A percentile compares a stretch with the other conserved stretches of the same genome.
These are phyloP conservation scores for Penicillium sp. DNA, from an alignment of 2,329 filamentous ascomycete genomes.

Conservation along the genomic window DNA sequence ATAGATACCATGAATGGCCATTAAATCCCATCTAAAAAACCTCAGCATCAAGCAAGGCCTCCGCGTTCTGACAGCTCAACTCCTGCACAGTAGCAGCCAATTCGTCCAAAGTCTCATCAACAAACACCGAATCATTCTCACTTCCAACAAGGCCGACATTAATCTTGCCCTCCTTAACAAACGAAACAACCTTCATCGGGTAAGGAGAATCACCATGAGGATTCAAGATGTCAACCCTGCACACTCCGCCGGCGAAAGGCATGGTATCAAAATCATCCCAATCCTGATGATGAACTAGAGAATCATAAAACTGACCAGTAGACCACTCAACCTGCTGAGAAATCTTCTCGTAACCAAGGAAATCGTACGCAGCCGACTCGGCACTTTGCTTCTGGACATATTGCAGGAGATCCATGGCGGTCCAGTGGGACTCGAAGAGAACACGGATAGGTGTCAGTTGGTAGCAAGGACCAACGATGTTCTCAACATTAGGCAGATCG, in stretches of 20 bases:
- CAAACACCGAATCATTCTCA: conserved; percentile 52
- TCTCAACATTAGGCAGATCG: conserved; percentile 53
- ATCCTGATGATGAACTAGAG: conserved; percentile 59
- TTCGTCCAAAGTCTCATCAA: conserved; percentile 54
- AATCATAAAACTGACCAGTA: conserved; percentile 52
- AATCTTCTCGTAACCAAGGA: conserved; percentile 54
- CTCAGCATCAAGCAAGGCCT: conserved; percentile 8
- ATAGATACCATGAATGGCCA: background rate
- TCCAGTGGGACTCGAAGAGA: conserved; percentile 51
- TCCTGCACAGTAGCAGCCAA: conserved; percentile 45
- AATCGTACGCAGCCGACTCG: conserved; percentile 53
- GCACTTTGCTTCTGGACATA: conserved; percentile 56
- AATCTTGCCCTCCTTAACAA: conserved; percentile 60
- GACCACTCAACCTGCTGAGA: conserved; percentile 47
- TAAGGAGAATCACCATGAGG: conserved; percentile 53
- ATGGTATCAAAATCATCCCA: conserved; percentile 61
- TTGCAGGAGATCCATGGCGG: conserved; percentile 49
- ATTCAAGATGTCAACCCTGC: conserved; percentile 59
- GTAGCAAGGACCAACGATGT: conserved; percentile 62
- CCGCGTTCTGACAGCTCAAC: conserved; percentile 24
- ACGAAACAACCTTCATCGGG: conserved; percentile 40
- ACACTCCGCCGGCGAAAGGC: conserved; percentile 34
- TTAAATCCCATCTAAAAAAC: conserved; percentile 1
- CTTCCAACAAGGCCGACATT: conserved; percentile 58
- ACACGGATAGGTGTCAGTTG: conserved; percentile 59